Conservation (phyloP, 2,329 filamentous ascomycete genomes). For the Pseudonectria buxi region DNA sequence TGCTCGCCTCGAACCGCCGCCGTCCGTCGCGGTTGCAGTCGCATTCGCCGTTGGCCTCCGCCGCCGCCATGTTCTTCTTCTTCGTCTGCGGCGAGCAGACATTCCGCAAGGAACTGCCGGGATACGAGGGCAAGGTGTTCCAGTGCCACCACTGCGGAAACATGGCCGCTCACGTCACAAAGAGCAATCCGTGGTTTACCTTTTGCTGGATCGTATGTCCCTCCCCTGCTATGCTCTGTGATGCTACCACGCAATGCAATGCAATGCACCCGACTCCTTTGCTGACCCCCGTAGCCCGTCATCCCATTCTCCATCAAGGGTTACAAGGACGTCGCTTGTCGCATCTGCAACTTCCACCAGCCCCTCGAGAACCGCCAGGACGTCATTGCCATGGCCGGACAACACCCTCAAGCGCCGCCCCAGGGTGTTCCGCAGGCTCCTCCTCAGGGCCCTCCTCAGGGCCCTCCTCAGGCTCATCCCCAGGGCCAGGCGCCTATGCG, state of each 20-base stretch:
- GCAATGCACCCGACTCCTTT: not conserved
- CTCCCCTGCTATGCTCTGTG: not conserved
- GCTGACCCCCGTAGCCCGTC: constrained; percentile 45
- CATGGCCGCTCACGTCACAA: constrained; percentile 53
- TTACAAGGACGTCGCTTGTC: constrained; percentile 64
- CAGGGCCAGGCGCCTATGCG: constrained; percentile 24
- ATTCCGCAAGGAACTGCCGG: constrained; percentile 51
- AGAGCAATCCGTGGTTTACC: constrained; percentile 67
- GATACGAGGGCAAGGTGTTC: constrained; percentile 55
- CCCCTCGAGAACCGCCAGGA: constrained; percentile 52
- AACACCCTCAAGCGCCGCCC: too few relatives aligned
- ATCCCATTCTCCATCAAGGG: constrained; percentile 63
- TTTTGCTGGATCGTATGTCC: constrained; percentile 64
- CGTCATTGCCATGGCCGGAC: constrained; percentile 42
- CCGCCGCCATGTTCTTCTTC: constrained; percentile 49
- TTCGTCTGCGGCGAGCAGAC: constrained; percentile 57
- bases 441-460: constrained; percentile 26
- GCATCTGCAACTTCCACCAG: constrained; percentile 71
- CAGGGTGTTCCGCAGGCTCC: constrained; percentile 17
- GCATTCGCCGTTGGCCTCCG: not conserved
- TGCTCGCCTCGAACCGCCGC: constrained; percentile 1
- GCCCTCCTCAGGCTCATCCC: constrained; percentile 26
- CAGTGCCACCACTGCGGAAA: constrained; percentile 64
- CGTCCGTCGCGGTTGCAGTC: not conserved
- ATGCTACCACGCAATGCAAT: too few relatives aligned